These are phyloP conservation scores for Trichocladium uniseriatum DNA, from an alignment of 495 filamentous ascomycete species.

Conservation along the genomic window DNA sequence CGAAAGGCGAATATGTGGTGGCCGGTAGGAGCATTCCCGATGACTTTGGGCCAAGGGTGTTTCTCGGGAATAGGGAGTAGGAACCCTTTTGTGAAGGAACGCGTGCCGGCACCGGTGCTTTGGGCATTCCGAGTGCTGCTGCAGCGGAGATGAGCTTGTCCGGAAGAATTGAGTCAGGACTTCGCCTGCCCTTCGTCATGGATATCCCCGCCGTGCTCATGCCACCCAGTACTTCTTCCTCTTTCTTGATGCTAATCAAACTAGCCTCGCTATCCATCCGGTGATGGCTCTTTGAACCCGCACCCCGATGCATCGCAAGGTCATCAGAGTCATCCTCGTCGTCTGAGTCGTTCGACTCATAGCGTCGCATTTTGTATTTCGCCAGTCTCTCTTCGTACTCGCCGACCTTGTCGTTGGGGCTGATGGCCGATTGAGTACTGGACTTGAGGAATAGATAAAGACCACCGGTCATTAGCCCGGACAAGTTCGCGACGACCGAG, in stretches of 20 bases:
- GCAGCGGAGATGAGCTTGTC: conserved; percentile 24
- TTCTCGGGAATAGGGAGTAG: conserved; percentile 34
- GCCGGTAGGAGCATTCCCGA: conserved; percentile 32
- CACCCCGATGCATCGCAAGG: conserved; percentile 27
- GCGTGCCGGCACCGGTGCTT: conserved; percentile 24
- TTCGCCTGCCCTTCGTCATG: conserved; percentile 11
- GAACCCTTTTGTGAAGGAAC: conserved; percentile 30
- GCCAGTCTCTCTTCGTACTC: conserved; percentile 32
- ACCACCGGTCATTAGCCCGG: conserved; percentile 39
- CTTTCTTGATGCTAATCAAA: conserved; percentile 22
- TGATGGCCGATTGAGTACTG: conserved; percentile 32
- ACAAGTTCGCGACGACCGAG: conserved; percentile 40
- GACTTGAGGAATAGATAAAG: conserved; percentile 43
- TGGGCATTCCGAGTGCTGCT: conserved; percentile 19
- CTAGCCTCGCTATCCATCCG: conserved; percentile 29
- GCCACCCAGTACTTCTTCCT: conserved; percentile 14
- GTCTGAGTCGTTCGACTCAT: conserved; percentile 17
- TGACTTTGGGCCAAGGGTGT: conserved; percentile 19
- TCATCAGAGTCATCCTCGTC: no score
- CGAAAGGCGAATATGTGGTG: conserved; percentile 33
- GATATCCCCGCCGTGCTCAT: conserved; percentile 10
- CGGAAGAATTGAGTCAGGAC: conserved; percentile 25
- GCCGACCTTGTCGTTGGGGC: conserved; percentile 32
- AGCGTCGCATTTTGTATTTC: conserved; percentile 23
- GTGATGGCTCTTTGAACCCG: conserved; percentile 17